These are phyloP conservation scores for Auriscalpium orientale DNA, from an alignment of 768 basidiomycete genomes.

Conservation along the genomic window DNA sequence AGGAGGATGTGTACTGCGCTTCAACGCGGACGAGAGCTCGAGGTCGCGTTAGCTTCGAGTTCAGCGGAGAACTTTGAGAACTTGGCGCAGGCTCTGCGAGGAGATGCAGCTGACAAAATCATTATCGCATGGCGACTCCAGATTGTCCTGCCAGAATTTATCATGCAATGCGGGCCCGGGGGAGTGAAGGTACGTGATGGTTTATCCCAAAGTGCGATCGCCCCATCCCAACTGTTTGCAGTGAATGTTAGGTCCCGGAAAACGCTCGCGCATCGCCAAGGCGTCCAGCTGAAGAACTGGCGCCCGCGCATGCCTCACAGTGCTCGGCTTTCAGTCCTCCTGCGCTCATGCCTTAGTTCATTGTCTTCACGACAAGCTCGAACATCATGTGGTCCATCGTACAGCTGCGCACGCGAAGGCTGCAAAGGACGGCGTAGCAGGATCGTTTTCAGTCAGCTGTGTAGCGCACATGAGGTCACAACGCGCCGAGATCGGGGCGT, in stretches of 20 bases:
- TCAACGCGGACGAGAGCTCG: constrained; percentile 57
- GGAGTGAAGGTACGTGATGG: constrained; percentile 58
- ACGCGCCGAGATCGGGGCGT: constrained; percentile 70
- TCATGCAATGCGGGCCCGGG: too few species aligned
- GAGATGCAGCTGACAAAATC: constrained; percentile 62
- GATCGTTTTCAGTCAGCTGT: constrained; percentile 61
- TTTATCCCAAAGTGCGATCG: neutral
- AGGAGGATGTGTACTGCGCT: constrained; percentile 45
- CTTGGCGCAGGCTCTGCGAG: constrained; percentile 53
- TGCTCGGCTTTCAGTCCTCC: constrained; percentile 43
- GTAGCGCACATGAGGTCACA: constrained; percentile 76
- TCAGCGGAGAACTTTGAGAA: constrained; percentile 67
- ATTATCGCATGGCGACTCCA: too few species aligned
- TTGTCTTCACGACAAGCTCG: constrained; percentile 68
- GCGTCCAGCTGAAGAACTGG: constrained; percentile 56
- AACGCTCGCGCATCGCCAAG: constrained; percentile 52
- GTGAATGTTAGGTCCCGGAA: constrained; percentile 77
- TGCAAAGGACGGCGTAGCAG: constrained; percentile 44
- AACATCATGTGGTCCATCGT: constrained; percentile 66
- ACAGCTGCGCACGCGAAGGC: constrained; percentile 46
- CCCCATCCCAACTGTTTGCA: constrained; percentile 18
- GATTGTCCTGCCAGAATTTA: too few species aligned
- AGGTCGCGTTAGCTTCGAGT: constrained; percentile 61
- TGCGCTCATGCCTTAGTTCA: constrained; percentile 57
- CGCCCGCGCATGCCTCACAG: constrained; percentile 36